Evolutionary conservation across 306 rosid species (phyloP).

Genomic region (Oxytropis ochrocephala): DNA sequence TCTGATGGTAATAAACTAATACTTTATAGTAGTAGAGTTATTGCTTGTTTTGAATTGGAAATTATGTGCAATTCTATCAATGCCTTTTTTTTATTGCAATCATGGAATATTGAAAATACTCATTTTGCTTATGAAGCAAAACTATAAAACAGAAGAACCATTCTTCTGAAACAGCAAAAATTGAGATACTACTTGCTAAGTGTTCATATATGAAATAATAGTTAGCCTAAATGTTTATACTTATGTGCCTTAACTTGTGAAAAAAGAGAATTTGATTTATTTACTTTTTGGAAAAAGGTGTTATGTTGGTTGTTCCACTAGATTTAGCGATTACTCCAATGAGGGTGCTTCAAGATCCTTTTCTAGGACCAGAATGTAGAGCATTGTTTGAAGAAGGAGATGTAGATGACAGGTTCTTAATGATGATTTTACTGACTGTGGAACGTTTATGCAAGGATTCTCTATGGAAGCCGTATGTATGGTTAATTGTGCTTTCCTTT

Average conservation of each 20-base stretch:
- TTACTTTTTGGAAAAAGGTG: constrained; percentile 39
- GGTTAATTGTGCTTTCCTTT: constrained; percentile 20
- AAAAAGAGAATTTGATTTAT: constrained; percentile 1
- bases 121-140: background rate
- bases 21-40: background rate
- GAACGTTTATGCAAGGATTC: constrained; percentile 76
- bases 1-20: constrained; percentile 52
- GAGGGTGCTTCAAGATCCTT: constrained; percentile 95
- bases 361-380: constrained; percentile 80
- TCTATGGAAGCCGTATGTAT: constrained; percentile 93
- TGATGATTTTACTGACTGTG: constrained; percentile 69
- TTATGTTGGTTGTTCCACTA: constrained; percentile 77
- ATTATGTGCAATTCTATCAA: background rate
- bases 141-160: background rate
- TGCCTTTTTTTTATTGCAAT: background rate
- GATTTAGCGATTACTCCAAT: constrained; percentile 92
- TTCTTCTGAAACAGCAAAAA: background rate
- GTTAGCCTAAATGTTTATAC: background rate
- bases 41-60: constrained; percentile 7
- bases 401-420: constrained; percentile 84
- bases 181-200: background rate
- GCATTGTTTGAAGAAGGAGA: constrained; percentile 90
- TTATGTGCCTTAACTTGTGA: background rate
- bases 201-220: background rate
- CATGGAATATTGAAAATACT: background rate